Evolutionary conservation across 1,284 basidiomycete species (phyloP), one percentile per base, ranked within the genome.

Genomic region (Microbotryum saponariae): DNA sequence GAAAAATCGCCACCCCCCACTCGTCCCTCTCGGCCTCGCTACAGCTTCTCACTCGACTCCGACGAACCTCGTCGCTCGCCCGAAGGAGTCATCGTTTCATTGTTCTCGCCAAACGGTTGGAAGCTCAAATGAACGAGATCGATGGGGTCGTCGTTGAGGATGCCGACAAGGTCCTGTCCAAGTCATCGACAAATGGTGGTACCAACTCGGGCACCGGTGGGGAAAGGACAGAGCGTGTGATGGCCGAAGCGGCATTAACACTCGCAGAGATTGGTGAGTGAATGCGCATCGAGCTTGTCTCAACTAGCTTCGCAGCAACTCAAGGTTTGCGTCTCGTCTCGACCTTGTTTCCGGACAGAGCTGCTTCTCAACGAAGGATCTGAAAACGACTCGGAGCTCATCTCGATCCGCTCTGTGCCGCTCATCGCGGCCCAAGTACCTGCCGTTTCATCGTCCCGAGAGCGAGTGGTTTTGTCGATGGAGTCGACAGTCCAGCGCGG

Each of bases 171-270:
- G 49, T 16, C 25, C 14, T 10, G 33, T 21, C 20, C 49, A n/a
- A 37, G 21, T 8, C 27, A 10, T 46, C 54, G 18, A 52, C 31
- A 42, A 54, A 57, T 16, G 33, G 23, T 18, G 50, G 29, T 4
- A 54, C 44, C 47, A 33, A 10, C 10, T 59, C 57, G 21, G 50
- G 59, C 33, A n/a, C 21, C 48, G 27, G n/a, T n/a, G 86, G 87
- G 37, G 89, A 91, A 66, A 87, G 85, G 44, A 53, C 65, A 65
- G 90, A 93, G 72, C 80, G 89, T 6, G 83, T 84, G 14, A 84
- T 94, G 68, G 86, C 90, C 4, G 92, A 92, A 75, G 91, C 92
- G 1, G 91, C 91, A 10, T 77, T 96, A 67, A 91, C 85, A 48
- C 84, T 94, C 6, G 89, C 91, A 1, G 91, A 97, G 74, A 79